Evolutionary conservation across 2,329 filamentous ascomycete genomes (phyloP).

Genomic region (Rutstroemia sydowiana): DNA sequence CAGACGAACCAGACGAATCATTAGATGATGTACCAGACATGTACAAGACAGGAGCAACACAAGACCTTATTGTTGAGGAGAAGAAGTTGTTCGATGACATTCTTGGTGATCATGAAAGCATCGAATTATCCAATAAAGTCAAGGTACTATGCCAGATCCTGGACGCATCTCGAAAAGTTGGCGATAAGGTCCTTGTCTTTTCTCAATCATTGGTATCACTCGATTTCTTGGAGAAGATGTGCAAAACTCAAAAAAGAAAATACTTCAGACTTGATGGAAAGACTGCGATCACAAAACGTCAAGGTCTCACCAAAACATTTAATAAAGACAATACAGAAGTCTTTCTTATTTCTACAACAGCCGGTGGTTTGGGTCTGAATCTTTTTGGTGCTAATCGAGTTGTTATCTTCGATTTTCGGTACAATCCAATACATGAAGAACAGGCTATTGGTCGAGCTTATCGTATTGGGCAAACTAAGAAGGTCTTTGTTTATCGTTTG

Average conservation of each 20-base stretch:
- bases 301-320: constrained; percentile 60
- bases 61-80: constrained; percentile 19
- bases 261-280: constrained; percentile 60
- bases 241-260: constrained; percentile 42
- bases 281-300: constrained; percentile 49
- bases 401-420: constrained; percentile 76
- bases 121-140: constrained; percentile 60
- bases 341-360: constrained; percentile 75
- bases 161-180: constrained; percentile 48
- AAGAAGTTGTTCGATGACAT: constrained; percentile 3
- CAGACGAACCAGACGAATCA: constrained; percentile 1
- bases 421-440: constrained; percentile 73
- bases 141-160: constrained; percentile 62
- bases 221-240: constrained; percentile 56
- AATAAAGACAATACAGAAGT: constrained; percentile 51
- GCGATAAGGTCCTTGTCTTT: constrained; percentile 77
- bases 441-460: constrained; percentile 84
- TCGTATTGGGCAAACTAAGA: constrained; percentile 73
- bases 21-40: constrained; percentile 23
- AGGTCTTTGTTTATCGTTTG: constrained; percentile 80
- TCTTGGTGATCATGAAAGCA: constrained; percentile 32
- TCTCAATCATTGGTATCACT: constrained; percentile 65
- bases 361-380: constrained; percentile 78
- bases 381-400: constrained; percentile 79
- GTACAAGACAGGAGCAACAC: constrained; percentile 24